Evolutionary conservation across 2,329 filamentous ascomycete genomes (phyloP), one percentile per base, ranked within the genome.

Genomic region (Pseudogymnoascus sp.): DNA sequence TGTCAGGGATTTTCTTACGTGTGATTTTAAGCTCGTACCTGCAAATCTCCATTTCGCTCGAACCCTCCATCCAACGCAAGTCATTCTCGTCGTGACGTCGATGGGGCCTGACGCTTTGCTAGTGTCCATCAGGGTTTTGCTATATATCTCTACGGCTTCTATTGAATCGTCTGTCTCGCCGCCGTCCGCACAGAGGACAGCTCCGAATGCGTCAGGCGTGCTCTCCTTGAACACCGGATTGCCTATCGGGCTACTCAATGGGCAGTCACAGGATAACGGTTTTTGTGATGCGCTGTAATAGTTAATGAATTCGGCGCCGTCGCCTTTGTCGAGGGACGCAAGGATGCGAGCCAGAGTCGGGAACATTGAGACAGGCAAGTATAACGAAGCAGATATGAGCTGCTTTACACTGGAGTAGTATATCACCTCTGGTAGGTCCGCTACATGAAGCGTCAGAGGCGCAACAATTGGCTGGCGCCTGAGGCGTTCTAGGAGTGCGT

Each of bases 31-130:
- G 26, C 1, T 67, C 64, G 26, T 59, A 71, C 67, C 68, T 44
- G 50, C 53, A 63, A 68, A 72, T 21, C 67, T 63, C 67, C 69
- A 72, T 62, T 74, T 76, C 0, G 74, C 70, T 38, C 70, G 65
- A 1, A 70, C 61, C 4, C 65, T 71, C 66, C 75, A 71, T 2
- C 73, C 74, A 8, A 74, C 65, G 64, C 75, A 77, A 1, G 62
- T 70, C 60, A 76, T 66, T 59, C 71, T 75, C 67, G 68, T 78
- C 3, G 75, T 70, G 0, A 76, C 73, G 64, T 79, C 79, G 6
- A 77, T 73, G 0, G 78, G 78, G 0, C 82, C 82, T 0, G 77
- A 75, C 13, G 74, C 74, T 1, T 69, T 71, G 65, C 79, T 82
- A 7, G 78, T 73, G 0, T 70, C 64, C 19, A 69, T 36, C 5